These are phyloP conservation scores for Immersiporthe knoxdaviesiana DNA, from an alignment of 2,329 filamentous ascomycete genomes.

Conservation along the genomic window DNA sequence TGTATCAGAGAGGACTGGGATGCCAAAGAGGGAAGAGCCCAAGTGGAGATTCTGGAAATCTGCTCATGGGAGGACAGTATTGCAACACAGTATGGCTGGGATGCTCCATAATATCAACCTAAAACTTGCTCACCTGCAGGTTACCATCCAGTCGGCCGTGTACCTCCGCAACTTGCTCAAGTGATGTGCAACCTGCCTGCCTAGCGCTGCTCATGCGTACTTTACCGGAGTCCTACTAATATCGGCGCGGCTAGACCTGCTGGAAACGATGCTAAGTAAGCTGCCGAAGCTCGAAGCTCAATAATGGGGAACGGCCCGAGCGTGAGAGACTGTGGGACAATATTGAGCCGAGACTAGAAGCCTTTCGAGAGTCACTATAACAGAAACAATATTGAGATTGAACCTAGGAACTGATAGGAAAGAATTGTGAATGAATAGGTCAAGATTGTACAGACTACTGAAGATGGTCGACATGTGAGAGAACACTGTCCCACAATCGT, in stretches of 20 bases:
- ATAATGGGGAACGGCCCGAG: neutral
- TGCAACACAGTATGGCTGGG: neutral
- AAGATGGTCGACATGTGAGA: too few species aligned
- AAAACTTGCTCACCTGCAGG: conserved; percentile 12
- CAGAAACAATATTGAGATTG: neutral
- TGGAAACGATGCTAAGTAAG: neutral
- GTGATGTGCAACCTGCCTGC: neutral
- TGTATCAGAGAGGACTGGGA: neutral
- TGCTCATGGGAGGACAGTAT: conserved; percentile 5
- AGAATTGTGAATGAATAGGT: too few species aligned
- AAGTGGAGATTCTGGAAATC: neutral
- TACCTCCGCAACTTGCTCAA: neutral
- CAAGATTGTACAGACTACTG: too few species aligned
- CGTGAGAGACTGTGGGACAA: neutral
- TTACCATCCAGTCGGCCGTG: too few species aligned
- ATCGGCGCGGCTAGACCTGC: neutral
- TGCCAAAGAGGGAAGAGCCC: neutral
- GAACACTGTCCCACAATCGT: too few species aligned
- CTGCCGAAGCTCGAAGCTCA: too few species aligned
- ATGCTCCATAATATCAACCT: neutral
- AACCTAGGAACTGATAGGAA: too few species aligned
- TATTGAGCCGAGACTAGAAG: neutral
- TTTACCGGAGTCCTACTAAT: neutral
- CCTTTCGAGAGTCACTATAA: neutral
- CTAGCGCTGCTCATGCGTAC: neutral